Evolutionary conservation across 305 asterid genomes (phyloP), one percentile per base, ranked within the genome.

Genomic region (Stenogyne calaminthoides): DNA sequence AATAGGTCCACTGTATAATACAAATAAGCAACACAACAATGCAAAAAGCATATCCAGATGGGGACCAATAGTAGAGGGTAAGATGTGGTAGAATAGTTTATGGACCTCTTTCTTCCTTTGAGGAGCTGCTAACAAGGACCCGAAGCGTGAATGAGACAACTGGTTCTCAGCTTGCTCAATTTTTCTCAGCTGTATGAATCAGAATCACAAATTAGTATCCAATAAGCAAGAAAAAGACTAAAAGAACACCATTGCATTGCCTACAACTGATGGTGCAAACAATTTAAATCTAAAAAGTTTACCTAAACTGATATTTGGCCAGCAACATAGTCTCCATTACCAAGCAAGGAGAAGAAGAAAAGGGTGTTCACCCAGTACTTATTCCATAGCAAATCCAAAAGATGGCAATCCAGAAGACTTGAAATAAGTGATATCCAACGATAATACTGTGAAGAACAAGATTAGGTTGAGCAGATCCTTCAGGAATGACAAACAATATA

Each of bases 281-380:
- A 39, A 75, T 44, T 63, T 14, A 14, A 67, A 70, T 15, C 14
- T 46, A 70, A 73, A 29, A 52, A 56, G 37, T 77, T 78, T 86
- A 90, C 98, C 99, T 62, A 94, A 83, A 85, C 99, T 67, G 96
- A 94, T 60, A 94, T 94, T 78, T 94, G 99, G 29, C 98, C 99
- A 64, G 99, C 99, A 66, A 94, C 97, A 81, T 88, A 91, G 84
- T 94, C 99, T 42, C 98, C 99, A 71, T 89, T 91, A 44, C 99
- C 98, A 54, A 94, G 98, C 88, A 85, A 52, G 99, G 98, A 58
- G 99, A 90, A 56, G 98, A 94, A 25, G 99, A n/a, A 94, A 71
- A 94, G 98, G 7, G 99, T 94, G 88, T 94, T 94, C 52, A 94
- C 99, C 99, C 99, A 94, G 76, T 94, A 94, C 80, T 94, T 91